Evolutionary conservation across 192 early-diverging fungal species (phyloP).

Genomic region (Backusella macrospora): DNA sequence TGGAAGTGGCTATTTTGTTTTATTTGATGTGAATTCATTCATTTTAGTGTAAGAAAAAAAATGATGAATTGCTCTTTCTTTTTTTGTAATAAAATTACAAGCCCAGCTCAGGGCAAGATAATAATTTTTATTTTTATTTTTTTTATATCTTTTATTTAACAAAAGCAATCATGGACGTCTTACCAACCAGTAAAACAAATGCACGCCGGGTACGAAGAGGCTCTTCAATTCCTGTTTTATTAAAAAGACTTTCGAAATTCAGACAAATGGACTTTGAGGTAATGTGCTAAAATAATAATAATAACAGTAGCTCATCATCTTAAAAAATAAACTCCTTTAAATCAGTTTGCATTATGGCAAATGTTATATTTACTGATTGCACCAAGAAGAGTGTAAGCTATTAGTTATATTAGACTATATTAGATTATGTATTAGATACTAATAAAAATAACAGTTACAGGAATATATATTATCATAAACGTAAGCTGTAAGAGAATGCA

Average conservation of each 20-base stretch:
- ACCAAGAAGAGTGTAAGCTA: slow-evolving; percentile 78
- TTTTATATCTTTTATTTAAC: background rate
- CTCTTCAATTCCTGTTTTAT: slow-evolving; percentile 53
- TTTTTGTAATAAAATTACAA: too few species aligned
- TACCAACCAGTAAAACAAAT: background rate
- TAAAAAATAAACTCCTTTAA: background rate
- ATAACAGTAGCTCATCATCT: background rate
- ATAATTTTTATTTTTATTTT: background rate
- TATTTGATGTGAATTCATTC: too few species aligned
- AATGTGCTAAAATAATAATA: background rate
- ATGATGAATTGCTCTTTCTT: too few species aligned
- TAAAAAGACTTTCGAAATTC: slow-evolving; percentile 57
- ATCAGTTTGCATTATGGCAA: slow-evolving; percentile 83
- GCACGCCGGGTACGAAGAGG: slow-evolving; percentile 1
- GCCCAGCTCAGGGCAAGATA: background rate
- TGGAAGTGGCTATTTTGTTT: too few species aligned
- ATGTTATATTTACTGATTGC: slow-evolving; percentile 84
- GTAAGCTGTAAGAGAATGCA: slow-evolving; percentile 50
- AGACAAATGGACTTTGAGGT: slow-evolving; percentile 85
- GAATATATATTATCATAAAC: slow-evolving; percentile 96
- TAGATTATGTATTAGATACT: background rate
- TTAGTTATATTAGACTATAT: background rate
- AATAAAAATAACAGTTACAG: slow-evolving; percentile 65
- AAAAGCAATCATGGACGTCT: background rate
- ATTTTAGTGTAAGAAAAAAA: too few species aligned